Evolutionary conservation across 495 filamentous ascomycete species (phyloP).

Genomic region (Trichoderma reesei): DNA sequence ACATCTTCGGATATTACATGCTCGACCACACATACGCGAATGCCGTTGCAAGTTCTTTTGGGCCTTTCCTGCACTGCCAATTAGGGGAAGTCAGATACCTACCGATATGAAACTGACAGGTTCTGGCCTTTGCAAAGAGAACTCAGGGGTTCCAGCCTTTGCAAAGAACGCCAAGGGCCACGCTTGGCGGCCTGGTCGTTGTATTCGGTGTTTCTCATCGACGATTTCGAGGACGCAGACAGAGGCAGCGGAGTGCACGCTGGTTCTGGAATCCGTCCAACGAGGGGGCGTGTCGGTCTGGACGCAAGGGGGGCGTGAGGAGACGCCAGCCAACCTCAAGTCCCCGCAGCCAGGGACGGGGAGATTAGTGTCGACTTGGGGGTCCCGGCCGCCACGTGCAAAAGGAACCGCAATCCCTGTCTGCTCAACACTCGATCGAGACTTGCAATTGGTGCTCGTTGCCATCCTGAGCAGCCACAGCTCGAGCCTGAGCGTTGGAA

Average conservation of each 20-base stretch:
- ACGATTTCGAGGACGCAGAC: too few species aligned
- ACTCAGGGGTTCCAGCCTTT: too few species aligned
- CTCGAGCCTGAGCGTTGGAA: neutral
- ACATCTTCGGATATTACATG: too few species aligned
- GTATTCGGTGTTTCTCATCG: too few species aligned
- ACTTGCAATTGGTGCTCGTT: neutral
- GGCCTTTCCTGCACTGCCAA: too few species aligned
- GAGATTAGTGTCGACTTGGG: slow-evolving; percentile 30
- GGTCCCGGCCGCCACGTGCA: slow-evolving; percentile 37
- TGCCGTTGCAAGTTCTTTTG: neutral
- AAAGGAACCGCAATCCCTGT: slow-evolving; percentile 7
- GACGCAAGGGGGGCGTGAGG: neutral
- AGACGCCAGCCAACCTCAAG: neutral
- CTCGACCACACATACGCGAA: neutral
- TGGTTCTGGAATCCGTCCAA: neutral
- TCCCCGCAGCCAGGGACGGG: slow-evolving; percentile 16
- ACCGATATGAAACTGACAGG: too few species aligned
- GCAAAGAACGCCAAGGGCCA: too few species aligned
- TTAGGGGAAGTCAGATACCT: too few species aligned
- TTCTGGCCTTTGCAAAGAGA: too few species aligned
- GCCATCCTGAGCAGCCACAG: neutral
- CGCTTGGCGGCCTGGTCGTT: too few species aligned
- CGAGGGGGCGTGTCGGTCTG: neutral
- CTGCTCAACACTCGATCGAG: neutral
- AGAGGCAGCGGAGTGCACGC: neutral